Evolutionary conservation across 2,329 filamentous ascomycete species (phyloP), one percentile per base, ranked within the genome.

Genomic region (Claviceps citrina): DNA sequence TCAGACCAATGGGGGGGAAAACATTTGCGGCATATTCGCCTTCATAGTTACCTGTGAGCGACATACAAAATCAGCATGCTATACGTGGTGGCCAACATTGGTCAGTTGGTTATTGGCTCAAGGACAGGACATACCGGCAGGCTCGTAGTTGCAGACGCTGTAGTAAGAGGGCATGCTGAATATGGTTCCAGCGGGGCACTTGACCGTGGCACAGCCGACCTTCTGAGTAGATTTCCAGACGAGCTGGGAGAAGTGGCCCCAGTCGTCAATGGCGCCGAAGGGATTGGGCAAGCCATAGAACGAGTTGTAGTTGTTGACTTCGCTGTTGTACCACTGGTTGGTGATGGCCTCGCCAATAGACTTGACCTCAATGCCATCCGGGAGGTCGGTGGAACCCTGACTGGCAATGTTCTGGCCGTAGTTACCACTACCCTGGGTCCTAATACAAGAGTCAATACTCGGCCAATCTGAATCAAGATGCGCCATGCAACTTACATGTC

Each of bases 351-450:
- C 67, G 40, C 76, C 74, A 46, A 84, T 67, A 35, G 77, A 71
- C 44, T 59, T 61, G 48, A 78, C 68, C 45, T 54, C 46, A 44
- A 59, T 47, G 36, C 42, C 46, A 33, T 51, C 47, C 19, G 65
- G 58, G 35, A 64, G 49, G 28, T 51, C 60, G 22, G 60, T 58
- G 36, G 59, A 60, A 36, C 62, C 70, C 55, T 59, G 69, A 49
- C 79, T 78, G 54, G 84, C 89, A 43, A 96, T 79, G 71, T 96
- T 98, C 66, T 98, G 91, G 47, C 91, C 91, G 55, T 91, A 93
- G 33, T 71, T 68, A 41, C 75, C 76, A 38, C 65, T 68, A 46
- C 73, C 73, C 35, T 71, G 64, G 20, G 64, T 57, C 51, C 71
- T 76, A n/a, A 50, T 43, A 31, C 43, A 3, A n/a, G 13, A 43